Conservation (phyloP, 768 basidiomycete genomes). For the Serendipita sp. region DNA sequence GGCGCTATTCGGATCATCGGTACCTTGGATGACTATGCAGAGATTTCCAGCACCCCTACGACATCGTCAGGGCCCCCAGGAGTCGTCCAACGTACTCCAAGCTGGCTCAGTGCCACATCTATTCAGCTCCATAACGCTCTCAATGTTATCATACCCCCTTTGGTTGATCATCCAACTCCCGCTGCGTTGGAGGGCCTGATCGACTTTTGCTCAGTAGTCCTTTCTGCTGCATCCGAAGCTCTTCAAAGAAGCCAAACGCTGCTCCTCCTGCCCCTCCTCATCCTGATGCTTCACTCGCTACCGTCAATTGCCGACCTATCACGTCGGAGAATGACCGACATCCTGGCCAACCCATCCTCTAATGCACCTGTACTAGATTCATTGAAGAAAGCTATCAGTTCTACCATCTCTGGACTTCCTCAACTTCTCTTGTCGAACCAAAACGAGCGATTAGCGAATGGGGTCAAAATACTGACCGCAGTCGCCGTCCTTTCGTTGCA, state of each 20-base stretch:
- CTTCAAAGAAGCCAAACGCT: conserved; percentile 52
- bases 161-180: conserved; percentile 56
- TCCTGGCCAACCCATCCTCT: conserved; percentile 28
- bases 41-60: conserved; percentile 11
- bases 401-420: conserved; percentile 54
- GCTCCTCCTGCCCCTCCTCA: conserved; percentile 55
- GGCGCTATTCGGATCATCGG: conserved; percentile 39
- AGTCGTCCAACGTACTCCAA: conserved; percentile 31
- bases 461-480: background rate
- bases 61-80: background rate
- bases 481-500: background rate
- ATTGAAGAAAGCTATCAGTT: conserved; percentile 43
- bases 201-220: conserved; percentile 35
- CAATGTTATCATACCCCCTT: conserved; percentile 45
- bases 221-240: conserved; percentile 40
- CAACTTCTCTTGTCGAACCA: conserved; percentile 43
- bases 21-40: conserved; percentile 45
- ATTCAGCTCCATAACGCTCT: conserved; percentile 74
- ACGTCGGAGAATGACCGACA: conserved; percentile 26
- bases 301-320: conserved; percentile 35
- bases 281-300: conserved; percentile 45
- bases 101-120: conserved; percentile 70
- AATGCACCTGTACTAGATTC: conserved; percentile 34
- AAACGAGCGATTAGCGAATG: background rate
- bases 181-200: conserved; percentile 42